Percentiles rank a stretch among this genome's conserved stretches.
Evolutionary conservation across 2,329 filamentous ascomycete genomes (phyloP).

Genomic region (Coniosporium tulheliwenetii): DNA sequence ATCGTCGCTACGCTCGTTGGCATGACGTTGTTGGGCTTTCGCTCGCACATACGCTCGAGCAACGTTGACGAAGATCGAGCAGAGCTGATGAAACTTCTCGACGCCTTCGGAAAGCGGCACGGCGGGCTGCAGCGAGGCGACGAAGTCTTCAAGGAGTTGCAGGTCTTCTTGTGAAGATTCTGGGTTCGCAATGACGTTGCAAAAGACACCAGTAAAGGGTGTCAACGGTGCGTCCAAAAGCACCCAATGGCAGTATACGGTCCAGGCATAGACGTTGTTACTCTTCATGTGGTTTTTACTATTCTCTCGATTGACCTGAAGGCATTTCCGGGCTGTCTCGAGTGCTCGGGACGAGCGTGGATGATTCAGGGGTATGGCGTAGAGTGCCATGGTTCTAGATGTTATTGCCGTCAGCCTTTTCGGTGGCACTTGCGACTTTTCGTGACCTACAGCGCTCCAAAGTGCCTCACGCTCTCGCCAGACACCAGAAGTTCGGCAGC

Average conservation of each 20-base stretch:
- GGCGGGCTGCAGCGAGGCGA: slow-evolving; percentile 5
- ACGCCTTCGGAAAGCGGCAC: slow-evolving; percentile 2
- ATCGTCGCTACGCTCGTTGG: not conserved
- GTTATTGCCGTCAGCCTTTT: too few species aligned
- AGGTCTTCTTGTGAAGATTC: slow-evolving; percentile 6
- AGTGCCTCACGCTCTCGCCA: too few species aligned
- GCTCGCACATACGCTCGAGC: slow-evolving; percentile 8
- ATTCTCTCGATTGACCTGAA: slow-evolving; percentile 4
- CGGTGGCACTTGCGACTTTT: too few species aligned
- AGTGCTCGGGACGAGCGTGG: slow-evolving; percentile 2
- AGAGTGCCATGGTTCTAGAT: slow-evolving; percentile 5
- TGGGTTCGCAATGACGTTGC: slow-evolving; percentile 10
- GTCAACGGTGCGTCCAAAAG: slow-evolving; percentile 42
- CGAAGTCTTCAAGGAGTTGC: slow-evolving; percentile 8
- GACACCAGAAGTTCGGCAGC: too few species aligned
- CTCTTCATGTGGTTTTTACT: not conserved
- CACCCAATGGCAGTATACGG: too few species aligned
- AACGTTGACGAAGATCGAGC: slow-evolving; percentile 9
- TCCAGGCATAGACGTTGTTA: slow-evolving; percentile 10
- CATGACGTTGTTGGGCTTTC: slow-evolving; percentile 1
- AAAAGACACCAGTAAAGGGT: slow-evolving; percentile 43
- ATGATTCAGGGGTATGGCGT: slow-evolving; percentile 2
- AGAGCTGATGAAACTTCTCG: slow-evolving; percentile 6
- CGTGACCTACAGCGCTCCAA: too few species aligned
- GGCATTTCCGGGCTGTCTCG: slow-evolving; percentile 3